These are phyloP conservation scores for Podaxis sp. DNA, from an alignment of 768 basidiomycete species.

Conservation along the genomic window DNA sequence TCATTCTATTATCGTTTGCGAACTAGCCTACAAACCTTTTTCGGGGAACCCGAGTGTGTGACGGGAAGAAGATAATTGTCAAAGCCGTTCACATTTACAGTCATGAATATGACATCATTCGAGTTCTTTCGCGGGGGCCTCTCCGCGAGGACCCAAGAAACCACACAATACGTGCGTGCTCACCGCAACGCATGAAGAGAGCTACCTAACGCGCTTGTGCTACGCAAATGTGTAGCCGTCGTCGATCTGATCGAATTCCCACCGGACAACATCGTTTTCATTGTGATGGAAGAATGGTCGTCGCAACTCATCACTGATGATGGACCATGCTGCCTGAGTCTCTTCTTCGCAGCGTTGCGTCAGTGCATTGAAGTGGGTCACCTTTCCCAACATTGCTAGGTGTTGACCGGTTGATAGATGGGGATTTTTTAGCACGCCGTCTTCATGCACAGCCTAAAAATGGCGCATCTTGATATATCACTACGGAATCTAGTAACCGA, in stretches of 20 bases:
- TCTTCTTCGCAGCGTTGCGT: slow-evolving; percentile 55
- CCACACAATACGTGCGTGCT: slow-evolving; percentile 69
- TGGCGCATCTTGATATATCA: slow-evolving; percentile 75
- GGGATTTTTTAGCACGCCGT: slow-evolving; percentile 48
- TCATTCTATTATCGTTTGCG: slow-evolving; percentile 12
- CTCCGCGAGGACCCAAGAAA: slow-evolving; percentile 63
- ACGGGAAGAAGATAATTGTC: slow-evolving; percentile 54
- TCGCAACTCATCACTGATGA: slow-evolving; percentile 52
- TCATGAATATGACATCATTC: slow-evolving; percentile 61
- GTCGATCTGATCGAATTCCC: slow-evolving; percentile 58
- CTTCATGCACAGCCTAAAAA: slow-evolving; percentile 66
- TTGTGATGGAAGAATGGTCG: slow-evolving; percentile 83
- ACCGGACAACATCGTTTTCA: slow-evolving; percentile 55
- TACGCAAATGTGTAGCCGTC: slow-evolving; percentile 45
- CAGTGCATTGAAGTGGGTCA: slow-evolving; percentile 65
- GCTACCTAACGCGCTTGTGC: neutral
- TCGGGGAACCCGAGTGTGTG: slow-evolving; percentile 53
- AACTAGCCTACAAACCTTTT: slow-evolving; percentile 70
- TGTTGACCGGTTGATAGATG: neutral
- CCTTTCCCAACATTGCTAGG: neutral
- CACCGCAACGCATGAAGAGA: neutral
- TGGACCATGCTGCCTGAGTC: slow-evolving; percentile 47
- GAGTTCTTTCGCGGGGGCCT: slow-evolving; percentile 49
- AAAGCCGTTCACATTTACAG: slow-evolving; percentile 68
- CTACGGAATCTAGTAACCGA: slow-evolving; percentile 67